Conservation (phyloP, 2,329 filamentous ascomycete genomes). For the Aspergillus sp. region DNA sequence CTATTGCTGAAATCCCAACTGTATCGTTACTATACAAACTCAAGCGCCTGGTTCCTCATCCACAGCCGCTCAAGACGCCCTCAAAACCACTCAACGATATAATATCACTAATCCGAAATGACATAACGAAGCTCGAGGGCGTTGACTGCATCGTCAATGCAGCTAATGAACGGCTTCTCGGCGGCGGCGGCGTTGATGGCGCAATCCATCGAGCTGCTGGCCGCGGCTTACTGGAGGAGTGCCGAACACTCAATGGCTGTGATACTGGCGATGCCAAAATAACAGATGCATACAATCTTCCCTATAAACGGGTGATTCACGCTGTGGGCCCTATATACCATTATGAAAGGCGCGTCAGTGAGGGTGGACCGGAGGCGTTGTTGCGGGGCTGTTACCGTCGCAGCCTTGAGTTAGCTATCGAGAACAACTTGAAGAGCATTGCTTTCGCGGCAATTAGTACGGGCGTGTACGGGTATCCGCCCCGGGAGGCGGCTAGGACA, state of each 20-base stretch:
- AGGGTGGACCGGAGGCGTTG: constrained; percentile 39
- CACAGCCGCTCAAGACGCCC: constrained; percentile 32
- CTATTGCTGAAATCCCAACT: constrained; percentile 40
- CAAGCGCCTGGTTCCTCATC: constrained; percentile 47
- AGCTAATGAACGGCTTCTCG: constrained; percentile 74
- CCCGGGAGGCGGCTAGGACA: constrained; percentile 66
- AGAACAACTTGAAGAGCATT: constrained; percentile 66
- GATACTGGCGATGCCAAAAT: constrained; percentile 78
- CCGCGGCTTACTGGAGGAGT: constrained; percentile 66
- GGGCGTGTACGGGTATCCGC: constrained; percentile 86
- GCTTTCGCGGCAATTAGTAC: constrained; percentile 87
- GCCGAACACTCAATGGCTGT: constrained; percentile 70
- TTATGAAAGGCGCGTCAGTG: constrained; percentile 34
- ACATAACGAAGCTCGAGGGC: constrained; percentile 72
- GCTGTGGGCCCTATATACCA: constrained; percentile 82
- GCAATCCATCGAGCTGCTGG: constrained; percentile 87
- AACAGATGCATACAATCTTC: constrained; percentile 73
- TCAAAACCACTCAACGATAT: constrained; percentile 51
- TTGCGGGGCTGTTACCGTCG: constrained; percentile 67
- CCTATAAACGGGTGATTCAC: constrained; percentile 79
- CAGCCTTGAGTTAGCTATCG: constrained; percentile 70
- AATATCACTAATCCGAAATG: constrained; percentile 69
- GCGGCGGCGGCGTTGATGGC: constrained; percentile 87
- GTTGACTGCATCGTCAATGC: constrained; percentile 91
- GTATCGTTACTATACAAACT: constrained; percentile 64